A percentile compares a stretch with the other conserved stretches of the same genome.
Evolutionary conservation across 441 rosid genomes (phyloP).

Genomic region (Populus tomentosa): DNA sequence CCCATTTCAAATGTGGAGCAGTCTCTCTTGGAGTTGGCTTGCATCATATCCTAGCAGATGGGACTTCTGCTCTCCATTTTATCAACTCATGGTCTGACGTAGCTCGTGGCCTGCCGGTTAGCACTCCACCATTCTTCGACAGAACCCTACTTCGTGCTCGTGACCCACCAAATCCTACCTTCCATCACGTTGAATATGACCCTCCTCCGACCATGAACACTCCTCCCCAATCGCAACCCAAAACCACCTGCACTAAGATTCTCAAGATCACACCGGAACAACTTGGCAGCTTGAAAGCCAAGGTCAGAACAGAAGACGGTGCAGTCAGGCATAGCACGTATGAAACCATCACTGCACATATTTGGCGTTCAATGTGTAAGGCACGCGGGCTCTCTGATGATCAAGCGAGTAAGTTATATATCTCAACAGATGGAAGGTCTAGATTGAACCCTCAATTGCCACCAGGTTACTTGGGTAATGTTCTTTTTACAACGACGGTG

Average conservation of each 20-base stretch:
- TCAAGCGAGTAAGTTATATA: slow-evolving; percentile 28
- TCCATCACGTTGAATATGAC: slow-evolving; percentile 9
- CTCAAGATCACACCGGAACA: slow-evolving; percentile 17
- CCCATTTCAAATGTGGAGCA: slow-evolving; percentile 2
- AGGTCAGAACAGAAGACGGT: neutral
- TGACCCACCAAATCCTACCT: neutral
- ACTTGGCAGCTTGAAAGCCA: slow-evolving; percentile 2
- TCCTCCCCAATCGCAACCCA: neutral
- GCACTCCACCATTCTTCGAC: neutral
- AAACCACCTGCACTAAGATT: neutral
- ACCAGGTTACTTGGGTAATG: slow-evolving; percentile 34
- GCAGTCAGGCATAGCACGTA: slow-evolving; percentile 1
- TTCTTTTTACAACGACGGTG: slow-evolving; percentile 35
- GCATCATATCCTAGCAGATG: slow-evolving; percentile 12
- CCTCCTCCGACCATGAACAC: neutral
- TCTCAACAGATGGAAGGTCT: slow-evolving; percentile 32
- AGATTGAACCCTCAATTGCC: slow-evolving; percentile 25
- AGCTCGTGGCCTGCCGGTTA: neutral
- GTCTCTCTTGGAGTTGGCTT: slow-evolving; percentile 5
- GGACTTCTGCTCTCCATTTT: neutral
- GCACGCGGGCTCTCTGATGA: slow-evolving; percentile 31
- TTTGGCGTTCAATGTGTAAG: slow-evolving; percentile 42
- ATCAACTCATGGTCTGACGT: slow-evolving; percentile 8
- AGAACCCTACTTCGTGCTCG: neutral
- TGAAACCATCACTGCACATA: slow-evolving; percentile 23